Evolutionary conservation across 495 filamentous ascomycete species (phyloP).

Genomic region (Neurospora sp.): DNA sequence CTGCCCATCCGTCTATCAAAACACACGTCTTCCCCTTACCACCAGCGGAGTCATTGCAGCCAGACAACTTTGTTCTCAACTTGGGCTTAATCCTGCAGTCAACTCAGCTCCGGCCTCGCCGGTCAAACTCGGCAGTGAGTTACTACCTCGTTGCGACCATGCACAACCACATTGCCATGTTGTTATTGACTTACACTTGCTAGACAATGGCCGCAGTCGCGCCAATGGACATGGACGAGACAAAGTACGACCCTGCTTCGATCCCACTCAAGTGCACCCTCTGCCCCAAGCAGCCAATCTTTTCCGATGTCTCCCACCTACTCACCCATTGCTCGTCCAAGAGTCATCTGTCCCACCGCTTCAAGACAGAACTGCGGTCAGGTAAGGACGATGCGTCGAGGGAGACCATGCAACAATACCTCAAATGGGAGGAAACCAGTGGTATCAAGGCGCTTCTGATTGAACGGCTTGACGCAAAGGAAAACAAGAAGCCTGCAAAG

Average conservation of each 20-base stretch:
- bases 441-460: constrained; percentile 56
- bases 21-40: neutral
- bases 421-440: constrained; percentile 58
- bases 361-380: constrained; percentile 59
- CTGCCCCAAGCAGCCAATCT: constrained; percentile 64
- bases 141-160: neutral
- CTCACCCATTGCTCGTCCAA: constrained; percentile 84
- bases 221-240: constrained; percentile 16
- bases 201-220: constrained; percentile 27
- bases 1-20: neutral
- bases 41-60: neutral
- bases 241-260: neutral
- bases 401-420: constrained; percentile 46
- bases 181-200: constrained; percentile 11
- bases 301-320: constrained; percentile 81
- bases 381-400: constrained; percentile 42
- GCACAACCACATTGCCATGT: neutral
- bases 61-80: neutral
- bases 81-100: constrained; percentile 12
- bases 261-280: constrained; percentile 67
- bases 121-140: constrained; percentile 10
- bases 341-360: constrained; percentile 64
- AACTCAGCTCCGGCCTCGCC: neutral
- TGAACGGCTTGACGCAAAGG: constrained; percentile 61
- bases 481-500: constrained; percentile 43